Percentiles rank a stretch among this genome's conserved stretches.
These are phyloP conservation scores for Chloris gayana DNA, from an alignment of 176 grass and related monocot species.

Conservation along the genomic window DNA sequence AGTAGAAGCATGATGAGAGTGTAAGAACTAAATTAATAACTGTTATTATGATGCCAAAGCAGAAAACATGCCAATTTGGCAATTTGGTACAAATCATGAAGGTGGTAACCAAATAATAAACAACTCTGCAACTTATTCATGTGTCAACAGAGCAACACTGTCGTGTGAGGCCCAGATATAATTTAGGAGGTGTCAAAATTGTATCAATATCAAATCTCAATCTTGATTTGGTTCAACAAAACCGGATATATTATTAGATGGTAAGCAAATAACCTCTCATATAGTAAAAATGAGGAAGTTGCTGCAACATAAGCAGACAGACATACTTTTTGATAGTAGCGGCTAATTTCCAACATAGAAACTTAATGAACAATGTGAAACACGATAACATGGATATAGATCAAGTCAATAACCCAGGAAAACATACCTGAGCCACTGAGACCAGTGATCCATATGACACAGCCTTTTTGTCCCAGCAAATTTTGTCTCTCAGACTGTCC, in stretches of 20 bases:
- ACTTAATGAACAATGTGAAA: slow-evolving; percentile 14
- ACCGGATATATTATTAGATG: slow-evolving; percentile 11
- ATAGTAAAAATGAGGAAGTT: slow-evolving; percentile 1
- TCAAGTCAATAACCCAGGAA: slow-evolving; percentile 8
- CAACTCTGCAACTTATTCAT: slow-evolving; percentile 1
- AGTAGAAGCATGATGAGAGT: slow-evolving; percentile 13
- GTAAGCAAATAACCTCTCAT: not conserved
- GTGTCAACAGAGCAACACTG: not conserved
- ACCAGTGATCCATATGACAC: slow-evolving; percentile 93
- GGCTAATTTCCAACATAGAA: not conserved
- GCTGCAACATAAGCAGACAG: not conserved
- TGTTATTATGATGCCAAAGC: not conserved
- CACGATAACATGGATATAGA: not conserved
- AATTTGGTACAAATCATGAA: not conserved
- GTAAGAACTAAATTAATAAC: not conserved
- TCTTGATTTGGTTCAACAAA: slow-evolving; percentile 9
- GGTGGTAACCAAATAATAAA: slow-evolving; percentile 4
- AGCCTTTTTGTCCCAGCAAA: slow-evolving; percentile 80
- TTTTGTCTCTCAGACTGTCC: slow-evolving; percentile 58
- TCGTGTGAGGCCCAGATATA: not conserved
- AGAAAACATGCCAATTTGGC: not conserved
- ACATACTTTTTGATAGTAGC: not conserved
- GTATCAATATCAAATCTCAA: slow-evolving; percentile 20
- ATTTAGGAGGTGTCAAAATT: not conserved
- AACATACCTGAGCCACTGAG: slow-evolving; percentile 82